These are phyloP conservation scores for Chrysoporthe cubensis DNA, from an alignment of 2,329 filamentous ascomycete genomes.

Conservation along the genomic window DNA sequence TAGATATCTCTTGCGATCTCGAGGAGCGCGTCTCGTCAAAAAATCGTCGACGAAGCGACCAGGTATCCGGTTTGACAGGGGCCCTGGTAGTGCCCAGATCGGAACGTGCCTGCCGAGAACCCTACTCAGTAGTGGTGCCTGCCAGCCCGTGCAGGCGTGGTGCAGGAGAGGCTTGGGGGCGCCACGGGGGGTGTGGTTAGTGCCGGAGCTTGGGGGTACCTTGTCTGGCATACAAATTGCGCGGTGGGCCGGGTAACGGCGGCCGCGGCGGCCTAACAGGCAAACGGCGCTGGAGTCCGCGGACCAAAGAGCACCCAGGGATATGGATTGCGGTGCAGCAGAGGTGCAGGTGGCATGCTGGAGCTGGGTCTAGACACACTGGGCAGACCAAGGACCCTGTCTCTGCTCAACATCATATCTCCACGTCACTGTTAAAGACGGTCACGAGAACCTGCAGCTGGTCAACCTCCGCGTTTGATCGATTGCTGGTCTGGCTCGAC, in stretches of 20 bases:
- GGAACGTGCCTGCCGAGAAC: conserved; percentile 15
- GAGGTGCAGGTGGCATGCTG: conserved; percentile 13
- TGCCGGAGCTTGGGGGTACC: conserved; percentile 9
- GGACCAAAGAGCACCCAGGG: conserved; percentile 20
- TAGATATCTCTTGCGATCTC: background rate
- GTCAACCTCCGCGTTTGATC: background rate
- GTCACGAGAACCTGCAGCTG: conserved; percentile 3
- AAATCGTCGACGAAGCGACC: background rate
- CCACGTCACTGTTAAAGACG: conserved; percentile 15
- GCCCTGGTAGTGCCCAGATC: background rate
- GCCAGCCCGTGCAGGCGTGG: conserved; percentile 5
- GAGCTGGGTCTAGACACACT: conserved; percentile 10
- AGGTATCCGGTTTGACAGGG: background rate
- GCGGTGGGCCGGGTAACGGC: conserved; percentile 3
- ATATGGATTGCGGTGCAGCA: conserved; percentile 18
- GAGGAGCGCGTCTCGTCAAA: background rate
- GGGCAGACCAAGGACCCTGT: conserved; percentile 7
- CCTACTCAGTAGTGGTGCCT: conserved; percentile 5
- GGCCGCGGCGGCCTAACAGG: conserved; percentile 20
- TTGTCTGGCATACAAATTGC: background rate
- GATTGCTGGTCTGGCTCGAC: background rate
- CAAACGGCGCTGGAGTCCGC: conserved; percentile 15
- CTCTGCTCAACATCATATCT: conserved; percentile 9
- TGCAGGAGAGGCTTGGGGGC: background rate
- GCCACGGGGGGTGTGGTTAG: conserved; percentile 5